Evolutionary conservation across 352 stramenopile genomes (phyloP).

Genomic region (Phytophthora pinifolia): DNA sequence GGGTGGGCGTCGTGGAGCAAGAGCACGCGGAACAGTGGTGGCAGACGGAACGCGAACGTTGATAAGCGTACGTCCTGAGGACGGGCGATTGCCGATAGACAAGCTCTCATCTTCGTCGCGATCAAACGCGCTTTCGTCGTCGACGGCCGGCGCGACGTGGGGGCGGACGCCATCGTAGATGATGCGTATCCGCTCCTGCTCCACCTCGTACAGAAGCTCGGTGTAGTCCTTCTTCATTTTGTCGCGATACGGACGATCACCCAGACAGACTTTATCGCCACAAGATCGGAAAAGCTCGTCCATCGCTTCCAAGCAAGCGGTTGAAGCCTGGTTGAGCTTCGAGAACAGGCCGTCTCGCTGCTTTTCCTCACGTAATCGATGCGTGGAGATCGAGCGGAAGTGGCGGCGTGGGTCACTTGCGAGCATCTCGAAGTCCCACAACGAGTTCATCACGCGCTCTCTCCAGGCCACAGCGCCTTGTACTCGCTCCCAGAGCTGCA

Average conservation of each 20-base stretch:
- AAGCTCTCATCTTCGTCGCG: slow-evolving; percentile 8
- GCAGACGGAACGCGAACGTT: slow-evolving; percentile 17
- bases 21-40: background rate
- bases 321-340: slow-evolving; percentile 51
- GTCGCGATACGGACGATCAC: slow-evolving; percentile 47
- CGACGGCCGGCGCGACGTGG: slow-evolving; percentile 16
- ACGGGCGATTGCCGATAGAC: background rate
- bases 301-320: slow-evolving; percentile 47
- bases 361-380: slow-evolving; percentile 64
- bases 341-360: slow-evolving; percentile 61
- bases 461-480: slow-evolving; percentile 39
- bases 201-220: slow-evolving; percentile 68
- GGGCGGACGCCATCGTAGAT: slow-evolving; percentile 46
- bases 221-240: slow-evolving; percentile 85
- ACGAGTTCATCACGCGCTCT: slow-evolving; percentile 41
- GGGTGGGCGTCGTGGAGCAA: slow-evolving; percentile 14
- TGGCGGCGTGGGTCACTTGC: slow-evolving; percentile 69
- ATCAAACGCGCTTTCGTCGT: background rate
- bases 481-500: slow-evolving; percentile 65
- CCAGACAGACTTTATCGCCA: slow-evolving; percentile 43
- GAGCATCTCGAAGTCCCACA: slow-evolving; percentile 55
- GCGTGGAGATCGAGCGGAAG: slow-evolving; percentile 68
- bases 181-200: slow-evolving; percentile 62
- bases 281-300: slow-evolving; percentile 48
- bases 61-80: slow-evolving; percentile 20